These are phyloP conservation scores for Babesia bigemina DNA, from an alignment of 169 alveolate species.

Conservation along the genomic window DNA sequence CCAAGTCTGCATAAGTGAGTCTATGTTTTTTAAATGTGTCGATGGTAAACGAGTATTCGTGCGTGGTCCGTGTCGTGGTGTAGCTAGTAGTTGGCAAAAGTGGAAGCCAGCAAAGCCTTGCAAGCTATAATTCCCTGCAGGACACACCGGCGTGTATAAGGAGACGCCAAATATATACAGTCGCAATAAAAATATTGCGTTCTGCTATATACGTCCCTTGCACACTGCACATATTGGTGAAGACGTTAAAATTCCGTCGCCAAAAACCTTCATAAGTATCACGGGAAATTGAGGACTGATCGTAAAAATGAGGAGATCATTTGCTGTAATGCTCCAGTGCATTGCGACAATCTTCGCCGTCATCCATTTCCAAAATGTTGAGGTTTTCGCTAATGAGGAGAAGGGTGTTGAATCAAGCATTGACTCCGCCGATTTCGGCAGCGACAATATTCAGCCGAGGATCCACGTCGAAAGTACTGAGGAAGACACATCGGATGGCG, in stretches of 20 bases:
- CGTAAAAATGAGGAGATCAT: slow-evolving; percentile 8
- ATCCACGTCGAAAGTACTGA: background rate
- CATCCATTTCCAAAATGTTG: background rate
- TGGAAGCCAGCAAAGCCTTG: no score
- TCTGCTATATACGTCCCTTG: slow-evolving; percentile 3
- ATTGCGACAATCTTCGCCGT: slow-evolving; percentile 13
- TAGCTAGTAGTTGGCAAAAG: no score
- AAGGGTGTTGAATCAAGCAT: background rate
- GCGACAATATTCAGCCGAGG: background rate
- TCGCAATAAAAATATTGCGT: background rate
- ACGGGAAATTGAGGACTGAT: no score
- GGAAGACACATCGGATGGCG: background rate
- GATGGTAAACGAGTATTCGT: background rate
- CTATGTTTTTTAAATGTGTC: no score
- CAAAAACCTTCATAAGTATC: background rate
- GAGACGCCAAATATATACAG: no score
- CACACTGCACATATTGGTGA: slow-evolving; percentile 3
- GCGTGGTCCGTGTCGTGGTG: background rate
- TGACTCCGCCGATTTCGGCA: background rate
- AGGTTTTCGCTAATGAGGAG: background rate
- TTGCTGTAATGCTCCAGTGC: background rate
- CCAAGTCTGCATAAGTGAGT: no score
- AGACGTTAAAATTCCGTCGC: background rate
- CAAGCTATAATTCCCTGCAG: background rate
- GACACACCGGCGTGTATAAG: background rate